phyloP scores from a whole-genome alignment of 495 filamentous ascomycete species.

The Articulospora tetracladia region DNA sequence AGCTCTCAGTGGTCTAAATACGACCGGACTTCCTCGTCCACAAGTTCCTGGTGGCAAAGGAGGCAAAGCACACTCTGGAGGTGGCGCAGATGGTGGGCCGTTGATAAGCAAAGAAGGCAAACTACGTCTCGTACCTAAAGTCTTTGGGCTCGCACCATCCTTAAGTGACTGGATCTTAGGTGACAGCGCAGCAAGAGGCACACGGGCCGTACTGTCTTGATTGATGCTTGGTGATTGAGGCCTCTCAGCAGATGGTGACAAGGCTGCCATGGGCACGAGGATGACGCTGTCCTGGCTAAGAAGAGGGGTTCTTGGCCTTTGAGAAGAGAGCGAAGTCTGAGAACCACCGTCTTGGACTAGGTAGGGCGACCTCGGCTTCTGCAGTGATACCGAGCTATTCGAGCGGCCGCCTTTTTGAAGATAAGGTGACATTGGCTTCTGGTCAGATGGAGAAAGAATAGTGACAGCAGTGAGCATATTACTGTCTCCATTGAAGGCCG shows the following conservation, averaged over 20 bases:
- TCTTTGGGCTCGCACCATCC: constrained; percentile 21
- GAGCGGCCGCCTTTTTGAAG: not conserved
- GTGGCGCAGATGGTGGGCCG: constrained; percentile 59
- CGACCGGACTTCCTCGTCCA: not conserved
- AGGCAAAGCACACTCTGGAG: constrained; percentile 60
- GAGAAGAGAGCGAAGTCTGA: not conserved
- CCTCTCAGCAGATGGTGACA: not conserved
- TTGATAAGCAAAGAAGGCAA: constrained; percentile 51
- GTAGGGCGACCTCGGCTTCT: not conserved
- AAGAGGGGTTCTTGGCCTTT: not conserved
- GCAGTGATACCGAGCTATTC: not conserved
- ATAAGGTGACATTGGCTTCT: not conserved
- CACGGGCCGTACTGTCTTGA: not conserved
- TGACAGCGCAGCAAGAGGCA: not conserved
- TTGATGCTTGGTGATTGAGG: not conserved
- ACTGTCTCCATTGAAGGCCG: not conserved
- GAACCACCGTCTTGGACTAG: not conserved
- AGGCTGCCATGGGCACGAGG: not conserved
- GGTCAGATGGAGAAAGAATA: not conserved
- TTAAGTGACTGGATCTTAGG: constrained; percentile 11
- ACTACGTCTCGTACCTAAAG: constrained; percentile 43
- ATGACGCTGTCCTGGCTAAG: not conserved
- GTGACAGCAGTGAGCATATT: not conserved
- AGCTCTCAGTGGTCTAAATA: not conserved
- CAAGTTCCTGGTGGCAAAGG: constrained; percentile 42